Evolutionary conservation across 495 filamentous ascomycete genomes (phyloP).

Genomic region (Hypoxylon perforatum): DNA sequence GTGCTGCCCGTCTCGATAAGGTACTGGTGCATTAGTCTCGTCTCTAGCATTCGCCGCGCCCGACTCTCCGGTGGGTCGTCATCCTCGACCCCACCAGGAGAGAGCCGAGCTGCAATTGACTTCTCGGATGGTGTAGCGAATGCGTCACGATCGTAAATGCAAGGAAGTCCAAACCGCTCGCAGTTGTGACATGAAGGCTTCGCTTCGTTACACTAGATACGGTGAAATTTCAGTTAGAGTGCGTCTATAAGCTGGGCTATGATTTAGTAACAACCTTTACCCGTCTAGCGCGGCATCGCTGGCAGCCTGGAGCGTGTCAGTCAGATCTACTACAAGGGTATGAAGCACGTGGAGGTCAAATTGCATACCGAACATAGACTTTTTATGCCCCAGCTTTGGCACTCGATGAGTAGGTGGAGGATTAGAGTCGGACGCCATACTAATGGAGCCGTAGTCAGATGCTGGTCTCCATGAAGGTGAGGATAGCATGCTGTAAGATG

Average conservation of each 20-base stretch:
- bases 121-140: conserved; percentile 13
- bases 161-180: conserved; percentile 48
- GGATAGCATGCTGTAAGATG: too few relatives aligned
- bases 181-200: conserved; percentile 54
- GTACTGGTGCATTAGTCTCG: conserved; percentile 52
- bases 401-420: conserved; percentile 1
- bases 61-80: conserved; percentile 45
- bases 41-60: conserved; percentile 48
- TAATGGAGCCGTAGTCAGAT: not conserved
- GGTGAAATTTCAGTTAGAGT: not conserved
- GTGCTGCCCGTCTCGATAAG: conserved; percentile 36
- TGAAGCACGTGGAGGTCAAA: not conserved
- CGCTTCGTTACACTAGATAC: conserved; percentile 52
- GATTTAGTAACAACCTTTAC: conserved; percentile 48
- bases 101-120: conserved; percentile 7
- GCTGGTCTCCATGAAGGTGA: not conserved
- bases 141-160: conserved; percentile 43
- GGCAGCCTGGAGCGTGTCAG: conserved; percentile 45
- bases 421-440: conserved; percentile 23
- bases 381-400: conserved; percentile 35
- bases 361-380: conserved; percentile 38
- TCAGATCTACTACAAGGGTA: not conserved
- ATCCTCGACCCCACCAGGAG: conserved; percentile 2
- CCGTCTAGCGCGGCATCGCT: conserved; percentile 49
- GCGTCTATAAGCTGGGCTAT: not conserved